Evolutionary conservation across 495 filamentous ascomycete species (phyloP).

Genomic region (Acidiella bohemica): DNA sequence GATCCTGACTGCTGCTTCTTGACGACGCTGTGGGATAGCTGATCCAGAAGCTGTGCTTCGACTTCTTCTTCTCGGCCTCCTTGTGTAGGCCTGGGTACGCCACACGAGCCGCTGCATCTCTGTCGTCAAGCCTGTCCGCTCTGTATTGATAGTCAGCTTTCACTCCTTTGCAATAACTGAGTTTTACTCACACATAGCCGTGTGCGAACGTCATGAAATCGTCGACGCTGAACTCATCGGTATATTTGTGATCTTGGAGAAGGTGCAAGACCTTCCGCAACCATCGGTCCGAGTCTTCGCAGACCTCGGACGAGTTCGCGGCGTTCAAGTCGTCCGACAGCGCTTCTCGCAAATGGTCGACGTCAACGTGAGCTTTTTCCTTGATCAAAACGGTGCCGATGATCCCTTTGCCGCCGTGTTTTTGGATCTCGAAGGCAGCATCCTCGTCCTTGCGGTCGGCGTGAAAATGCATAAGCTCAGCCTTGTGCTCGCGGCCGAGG

Average conservation of each 20-base stretch:
- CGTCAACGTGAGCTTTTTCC: conserved; percentile 1
- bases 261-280: neutral
- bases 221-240: neutral
- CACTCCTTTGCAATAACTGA: neutral
- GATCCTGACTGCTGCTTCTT: neutral
- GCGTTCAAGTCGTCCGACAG: conserved; percentile 3
- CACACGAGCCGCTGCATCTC: conserved; percentile 1
- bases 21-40: neutral
- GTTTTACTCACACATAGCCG: conserved; percentile 1
- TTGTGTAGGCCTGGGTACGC: conserved; percentile 4
- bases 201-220: conserved; percentile 9
- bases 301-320: neutral
- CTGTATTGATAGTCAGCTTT: neutral
- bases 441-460: conserved; percentile 1
- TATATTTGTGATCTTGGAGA: conserved; percentile 3
- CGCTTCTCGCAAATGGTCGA: neutral
- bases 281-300: conserved; percentile 3
- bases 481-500: neutral
- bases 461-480: conserved; percentile 1
- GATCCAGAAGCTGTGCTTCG: conserved; percentile 7
- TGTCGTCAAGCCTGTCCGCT: conserved; percentile 3
- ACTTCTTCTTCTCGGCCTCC: conserved; percentile 5
- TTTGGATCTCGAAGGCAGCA: neutral
- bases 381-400: conserved; percentile 7
- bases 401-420: conserved; percentile 2